Base-by-base conservation (phyloP, 495 filamentous ascomycete genomes). In the Penicillium coprophilum region DNA sequence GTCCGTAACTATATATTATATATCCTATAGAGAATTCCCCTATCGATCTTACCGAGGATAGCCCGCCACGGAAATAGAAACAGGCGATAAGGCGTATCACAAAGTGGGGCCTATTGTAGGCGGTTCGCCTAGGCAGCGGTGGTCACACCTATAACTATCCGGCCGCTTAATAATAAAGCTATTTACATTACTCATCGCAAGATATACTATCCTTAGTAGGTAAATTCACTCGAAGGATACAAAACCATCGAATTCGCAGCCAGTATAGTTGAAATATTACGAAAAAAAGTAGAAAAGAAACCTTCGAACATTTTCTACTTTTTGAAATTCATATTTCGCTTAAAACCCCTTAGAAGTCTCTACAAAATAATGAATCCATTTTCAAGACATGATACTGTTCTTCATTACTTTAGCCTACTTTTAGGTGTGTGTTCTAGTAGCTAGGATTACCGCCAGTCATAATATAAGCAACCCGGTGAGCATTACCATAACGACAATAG, bases 51-150 rank as follows among this genome's bases (percentile, higher is more conserved):
- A 19, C 40, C 19, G 19, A 23, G 40, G 40, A n/a, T 9, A 19
- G 19, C 40, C 40, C 40, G 40, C 40, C 40, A 24, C 40, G 40
- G 40, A 43, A 43, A 43, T 43, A 43, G 40, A 43, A 43, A 43
- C 23, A 21, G 9, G 19, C 23, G 40, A 43, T 43, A 4, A 43
- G 40, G 40, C 40, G 23, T 19, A 23, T 43, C 40, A 43, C 40
- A 43, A 43, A 43, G 40, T 43, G 40, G 40, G 40, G 40, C 40
- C 40, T 9, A 43, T 43, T 19, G 40, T 43, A 19, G 40, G 40
- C 40, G 40, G 40, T 43, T 43, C 40, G 40, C 40, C 40, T 12
- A 43, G 40, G 40, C 40, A 43, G 40, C 15, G 9, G 40, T 24
- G 23, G 19, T 43, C 40, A 23, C 9, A 43, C 9, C 19, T 21